Evolutionary conservation across 352 stramenopile species (phyloP).

Genomic region (Phytopythium ostracodes): DNA sequence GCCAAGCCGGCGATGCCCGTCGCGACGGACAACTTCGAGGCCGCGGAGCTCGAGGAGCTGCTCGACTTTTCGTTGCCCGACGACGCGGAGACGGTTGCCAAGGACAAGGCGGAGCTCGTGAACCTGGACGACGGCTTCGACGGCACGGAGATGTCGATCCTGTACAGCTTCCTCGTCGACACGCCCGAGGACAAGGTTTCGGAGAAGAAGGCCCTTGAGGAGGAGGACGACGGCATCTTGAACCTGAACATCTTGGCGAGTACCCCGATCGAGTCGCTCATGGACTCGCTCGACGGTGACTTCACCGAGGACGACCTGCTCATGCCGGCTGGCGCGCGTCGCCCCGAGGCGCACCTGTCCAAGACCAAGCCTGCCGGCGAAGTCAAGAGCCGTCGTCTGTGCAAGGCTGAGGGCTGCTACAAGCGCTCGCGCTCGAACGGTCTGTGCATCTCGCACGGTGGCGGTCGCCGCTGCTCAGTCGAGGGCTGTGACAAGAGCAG

Average conservation of each 20-base stretch:
- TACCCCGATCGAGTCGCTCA: conserved; percentile 60
- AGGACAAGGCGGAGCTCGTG: conserved; percentile 73
- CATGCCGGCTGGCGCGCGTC: conserved; percentile 34
- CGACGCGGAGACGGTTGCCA: conserved; percentile 42
- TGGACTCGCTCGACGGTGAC: conserved; percentile 69
- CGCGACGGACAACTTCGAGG: conserved; percentile 43
- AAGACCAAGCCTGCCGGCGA: conserved; percentile 26
- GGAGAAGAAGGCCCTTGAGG: conserved; percentile 35
- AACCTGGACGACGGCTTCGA: conserved; percentile 83
- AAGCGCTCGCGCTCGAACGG: conserved; percentile 73
- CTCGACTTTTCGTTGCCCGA: conserved; percentile 72
- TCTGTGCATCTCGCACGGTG: conserved; percentile 68
- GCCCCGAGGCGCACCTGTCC: conserved; percentile 19
- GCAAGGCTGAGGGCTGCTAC: conserved; percentile 50
- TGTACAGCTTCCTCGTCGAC: conserved; percentile 85
- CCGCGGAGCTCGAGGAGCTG: conserved; percentile 67
- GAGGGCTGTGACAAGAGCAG: conserved; percentile 58
- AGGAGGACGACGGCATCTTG: conserved; percentile 65
- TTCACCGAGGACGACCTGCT: conserved; percentile 72
- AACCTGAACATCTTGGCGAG: conserved; percentile 73
- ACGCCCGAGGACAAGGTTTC: conserved; percentile 54
- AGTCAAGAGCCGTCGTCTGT: conserved; percentile 55
- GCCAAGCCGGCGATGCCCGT: conserved; percentile 21
- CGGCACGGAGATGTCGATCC: conserved; percentile 82
- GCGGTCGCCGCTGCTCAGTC: conserved; percentile 54